Base-by-base conservation (phyloP, 495 filamentous ascomycete species). In the Amphirosellinia nigrospora region DNA sequence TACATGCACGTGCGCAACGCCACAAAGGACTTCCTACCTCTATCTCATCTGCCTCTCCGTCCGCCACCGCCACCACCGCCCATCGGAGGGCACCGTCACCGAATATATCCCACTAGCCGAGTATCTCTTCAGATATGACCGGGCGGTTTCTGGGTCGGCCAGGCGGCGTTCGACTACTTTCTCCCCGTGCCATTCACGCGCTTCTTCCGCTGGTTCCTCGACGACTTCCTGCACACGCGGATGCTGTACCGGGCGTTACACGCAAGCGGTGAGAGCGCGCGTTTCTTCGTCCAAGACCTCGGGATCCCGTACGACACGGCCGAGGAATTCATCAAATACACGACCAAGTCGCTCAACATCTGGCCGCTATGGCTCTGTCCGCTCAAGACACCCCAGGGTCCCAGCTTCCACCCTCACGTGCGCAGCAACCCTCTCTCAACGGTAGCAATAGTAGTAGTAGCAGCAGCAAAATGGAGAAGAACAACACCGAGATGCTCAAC, bases 281-380 rank as follows among this genome's bases (percentile, higher is more conserved):
- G 82, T 58, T 87, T 86, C 71, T 76, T 90, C 36, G 83, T 89
- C 26, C 87, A 90, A 72, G 88, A 90, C 71, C 74, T 89, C 28
- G 86, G 86, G 53, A 76, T 90, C 71, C 88, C 87, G 1, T 83
- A 83, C 48, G 74, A 75, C 36, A 85, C 82, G 1, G 82, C 81
- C 6, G 80, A 83, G 72, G 61, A 78, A 26, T 87, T 90, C 63
- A 77, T 90, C 75, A 77, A 86, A 39, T 89, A 85, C 72, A 84
- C 86, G 4, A 77, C 81, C 5, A 70, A 75, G 21, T 75, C 83
- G 30, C 81, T 87, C 30, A 74, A 70, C 32, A 86, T 88, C 77
- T 90, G 84, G 81, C 88, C 88, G 16, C 77, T 89, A 9, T 90
- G 88, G 88, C 76, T 90, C 0, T 90, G 88, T 63, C 88, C 88